phyloP scores from a whole-genome alignment of 306 rosid genomes.

The Carpinus viminea region DNA sequence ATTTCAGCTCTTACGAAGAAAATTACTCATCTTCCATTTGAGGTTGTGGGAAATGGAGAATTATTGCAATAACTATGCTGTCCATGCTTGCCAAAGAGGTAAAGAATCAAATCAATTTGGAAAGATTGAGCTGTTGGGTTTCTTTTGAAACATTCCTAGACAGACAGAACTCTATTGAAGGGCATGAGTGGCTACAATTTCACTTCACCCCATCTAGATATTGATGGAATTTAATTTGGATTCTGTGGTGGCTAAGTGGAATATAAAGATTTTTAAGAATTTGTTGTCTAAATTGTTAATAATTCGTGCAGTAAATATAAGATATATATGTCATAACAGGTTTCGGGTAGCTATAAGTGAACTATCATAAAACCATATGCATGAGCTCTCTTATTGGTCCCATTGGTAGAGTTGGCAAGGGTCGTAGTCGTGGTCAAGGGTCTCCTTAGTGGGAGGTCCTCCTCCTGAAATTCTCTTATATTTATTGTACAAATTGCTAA shows the following conservation, averaged over 20 bases:
- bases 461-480: no score
- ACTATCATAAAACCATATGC: no score
- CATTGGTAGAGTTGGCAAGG: no score
- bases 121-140: conserved; percentile 33
- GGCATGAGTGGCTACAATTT: conserved; percentile 20
- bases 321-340: no score
- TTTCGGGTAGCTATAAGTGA: no score
- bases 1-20: background rate
- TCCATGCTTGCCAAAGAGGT: conserved; percentile 14
- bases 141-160: conserved; percentile 24
- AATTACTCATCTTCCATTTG: conserved; percentile 4
- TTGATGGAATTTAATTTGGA: conserved; percentile 17
- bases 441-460: no score
- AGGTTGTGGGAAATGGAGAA: conserved; percentile 2
- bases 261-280: no score
- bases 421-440: no score
- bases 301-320: no score
- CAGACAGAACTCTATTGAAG: conserved; percentile 16
- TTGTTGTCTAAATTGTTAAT: no score
- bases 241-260: background rate
- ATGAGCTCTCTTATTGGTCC: no score
- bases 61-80: conserved; percentile 22
- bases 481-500: no score
- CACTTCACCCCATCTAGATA: conserved; percentile 14
- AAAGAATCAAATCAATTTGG: conserved; percentile 20